Evolutionary conservation across 2,329 filamentous ascomycete genomes (phyloP).

Genomic region (Gaeumannomyces tritici): DNA sequence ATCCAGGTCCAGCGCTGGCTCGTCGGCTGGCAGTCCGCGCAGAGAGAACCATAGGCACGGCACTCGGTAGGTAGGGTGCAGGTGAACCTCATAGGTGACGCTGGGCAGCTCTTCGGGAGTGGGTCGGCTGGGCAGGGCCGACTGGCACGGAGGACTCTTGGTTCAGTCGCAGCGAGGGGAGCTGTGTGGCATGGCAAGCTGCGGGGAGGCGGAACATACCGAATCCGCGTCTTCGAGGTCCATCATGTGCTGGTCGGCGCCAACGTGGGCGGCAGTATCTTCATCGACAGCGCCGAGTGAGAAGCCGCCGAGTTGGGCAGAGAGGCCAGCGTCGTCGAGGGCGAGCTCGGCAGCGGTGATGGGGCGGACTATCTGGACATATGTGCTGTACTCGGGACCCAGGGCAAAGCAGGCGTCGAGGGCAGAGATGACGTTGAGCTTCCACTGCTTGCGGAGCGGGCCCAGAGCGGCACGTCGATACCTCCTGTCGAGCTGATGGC

Average conservation of each 20-base stretch:
- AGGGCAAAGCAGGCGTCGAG: slow-evolving; percentile 32
- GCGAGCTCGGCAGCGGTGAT: slow-evolving; percentile 27
- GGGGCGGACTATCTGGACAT: slow-evolving; percentile 46
- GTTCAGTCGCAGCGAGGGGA: neutral
- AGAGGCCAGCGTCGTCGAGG: slow-evolving; percentile 34
- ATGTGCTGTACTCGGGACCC: slow-evolving; percentile 38
- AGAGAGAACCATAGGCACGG: slow-evolving; percentile 70
- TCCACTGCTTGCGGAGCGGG: slow-evolving; percentile 42
- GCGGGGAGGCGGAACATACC: slow-evolving; percentile 23
- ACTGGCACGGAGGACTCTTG: slow-evolving; percentile 20
- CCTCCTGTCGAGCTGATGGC: slow-evolving; percentile 49
- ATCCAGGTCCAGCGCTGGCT: slow-evolving; percentile 52
- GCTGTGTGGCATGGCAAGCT: neutral
- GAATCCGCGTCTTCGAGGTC: slow-evolving; percentile 41
- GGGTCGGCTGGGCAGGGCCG: slow-evolving; percentile 24
- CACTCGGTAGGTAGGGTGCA: slow-evolving; percentile 65
- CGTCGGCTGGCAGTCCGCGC: slow-evolving; percentile 44
- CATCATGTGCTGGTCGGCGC: slow-evolving; percentile 35
- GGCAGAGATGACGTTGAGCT: slow-evolving; percentile 41
- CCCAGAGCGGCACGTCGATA: slow-evolving; percentile 51
- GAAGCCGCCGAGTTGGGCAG: slow-evolving; percentile 33
- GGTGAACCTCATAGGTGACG: slow-evolving; percentile 64
- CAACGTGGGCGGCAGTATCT: slow-evolving; percentile 6
- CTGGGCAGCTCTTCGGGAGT: slow-evolving; percentile 26
- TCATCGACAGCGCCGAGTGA: slow-evolving; percentile 22